Percentiles rank a stretch among this genome's conserved stretches.
Conservation (phyloP, 139 green algal genomes). For the Eudorina sp. region DNA sequence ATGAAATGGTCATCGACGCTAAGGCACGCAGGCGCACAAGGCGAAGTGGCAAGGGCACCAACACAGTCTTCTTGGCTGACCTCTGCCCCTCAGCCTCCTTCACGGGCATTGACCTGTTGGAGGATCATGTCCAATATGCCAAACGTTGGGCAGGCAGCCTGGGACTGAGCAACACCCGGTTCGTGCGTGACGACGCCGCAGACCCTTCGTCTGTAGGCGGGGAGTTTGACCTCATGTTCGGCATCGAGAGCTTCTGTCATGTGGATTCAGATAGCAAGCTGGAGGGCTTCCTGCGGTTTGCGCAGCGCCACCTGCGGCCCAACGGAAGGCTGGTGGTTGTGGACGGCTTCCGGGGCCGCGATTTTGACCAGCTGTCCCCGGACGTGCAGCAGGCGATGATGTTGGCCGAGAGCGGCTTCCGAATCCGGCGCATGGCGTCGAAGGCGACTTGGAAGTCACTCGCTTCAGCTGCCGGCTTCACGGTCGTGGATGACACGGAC, state of each 20-base stretch:
- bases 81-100: not conserved
- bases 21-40: too few species aligned
- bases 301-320: not conserved
- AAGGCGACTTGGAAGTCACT: not conserved
- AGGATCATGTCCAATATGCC: not conserved
- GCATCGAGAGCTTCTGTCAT: slow-evolving; percentile 22
- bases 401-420: slow-evolving; percentile 5
- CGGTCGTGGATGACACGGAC: not conserved
- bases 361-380: not conserved
- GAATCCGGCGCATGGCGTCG: slow-evolving; percentile 2
- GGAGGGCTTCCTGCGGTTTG: not conserved
- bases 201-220: not conserved
- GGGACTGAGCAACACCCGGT: not conserved
- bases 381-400: slow-evolving; percentile 19
- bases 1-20: too few species aligned
- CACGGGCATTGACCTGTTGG: not conserved
- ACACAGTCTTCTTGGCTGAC: slow-evolving; percentile 11
- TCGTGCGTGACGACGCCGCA: not conserved
- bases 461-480: not conserved
- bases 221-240: slow-evolving; percentile 2
- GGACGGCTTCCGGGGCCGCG: not conserved
- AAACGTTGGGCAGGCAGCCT: not conserved
- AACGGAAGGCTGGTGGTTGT: slow-evolving; percentile 8
- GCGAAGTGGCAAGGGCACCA: slow-evolving; percentile 21
- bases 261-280: not conserved